phyloP scores from a whole-genome alignment of 805 yeast species.

The Kodamaea hsintzibuensis region DNA sequence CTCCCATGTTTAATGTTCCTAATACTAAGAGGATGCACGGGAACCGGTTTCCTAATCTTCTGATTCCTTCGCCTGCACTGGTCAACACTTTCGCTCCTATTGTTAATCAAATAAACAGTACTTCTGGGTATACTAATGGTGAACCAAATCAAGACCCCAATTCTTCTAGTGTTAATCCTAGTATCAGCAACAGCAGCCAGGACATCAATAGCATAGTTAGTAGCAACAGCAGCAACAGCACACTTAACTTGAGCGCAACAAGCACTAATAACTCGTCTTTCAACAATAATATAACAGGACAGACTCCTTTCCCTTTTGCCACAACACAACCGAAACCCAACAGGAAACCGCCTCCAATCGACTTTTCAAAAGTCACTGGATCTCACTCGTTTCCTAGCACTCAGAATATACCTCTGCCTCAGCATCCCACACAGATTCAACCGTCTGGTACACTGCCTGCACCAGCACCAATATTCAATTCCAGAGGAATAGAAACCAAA shows the following conservation, averaged over 20 bases:
- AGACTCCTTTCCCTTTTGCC: slow-evolving; percentile 1
- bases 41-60: slow-evolving; percentile 25
- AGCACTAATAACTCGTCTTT: not conserved
- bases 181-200: not conserved
- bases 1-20: slow-evolving; percentile 38
- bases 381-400: slow-evolving; percentile 4
- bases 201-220: not conserved
- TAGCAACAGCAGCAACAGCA: not conserved
- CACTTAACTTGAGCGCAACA: not conserved
- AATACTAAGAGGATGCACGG: slow-evolving; percentile 24
- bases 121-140: not conserved
- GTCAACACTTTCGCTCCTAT: slow-evolving; percentile 6
- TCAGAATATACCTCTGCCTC: not conserved
- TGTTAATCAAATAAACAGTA: not conserved
- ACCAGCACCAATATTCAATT: not conserved
- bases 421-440: not conserved
- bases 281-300: not conserved
- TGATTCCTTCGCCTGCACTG: slow-evolving; percentile 30
- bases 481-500: slow-evolving; percentile 1
- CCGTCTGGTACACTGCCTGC: not conserved
- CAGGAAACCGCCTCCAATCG: slow-evolving; percentile 47
- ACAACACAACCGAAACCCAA: slow-evolving; percentile 5
- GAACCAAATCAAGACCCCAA: not conserved
- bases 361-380: slow-evolving; percentile 29
- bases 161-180: not conserved